These are phyloP conservation scores for Paecilomyces variotii DNA, from an alignment of 2,329 filamentous ascomycete genomes.

Conservation along the genomic window DNA sequence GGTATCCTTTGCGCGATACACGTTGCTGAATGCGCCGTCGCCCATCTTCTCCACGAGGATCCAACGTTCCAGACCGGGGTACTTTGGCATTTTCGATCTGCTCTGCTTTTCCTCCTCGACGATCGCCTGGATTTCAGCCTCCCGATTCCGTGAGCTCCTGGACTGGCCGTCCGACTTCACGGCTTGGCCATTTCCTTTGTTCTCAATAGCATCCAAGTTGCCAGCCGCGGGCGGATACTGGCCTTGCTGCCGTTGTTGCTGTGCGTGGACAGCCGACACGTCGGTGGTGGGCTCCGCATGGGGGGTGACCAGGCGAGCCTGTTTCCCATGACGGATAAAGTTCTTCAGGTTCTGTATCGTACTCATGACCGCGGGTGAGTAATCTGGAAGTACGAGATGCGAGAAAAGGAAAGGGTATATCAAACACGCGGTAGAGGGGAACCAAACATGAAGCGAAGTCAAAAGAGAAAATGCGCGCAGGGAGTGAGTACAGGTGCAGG, in stretches of 20 bases:
- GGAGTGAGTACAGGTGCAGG: neutral
- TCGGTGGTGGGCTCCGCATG: slow-evolving; percentile 56
- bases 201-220: slow-evolving; percentile 55
- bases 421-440: neutral
- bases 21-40: slow-evolving; percentile 97
- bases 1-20: slow-evolving; percentile 78
- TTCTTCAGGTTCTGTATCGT: slow-evolving; percentile 95
- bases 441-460: neutral
- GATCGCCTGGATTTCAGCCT: slow-evolving; percentile 69
- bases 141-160: slow-evolving; percentile 35
- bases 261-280: slow-evolving; percentile 56
- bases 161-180: slow-evolving; percentile 58
- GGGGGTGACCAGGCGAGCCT: slow-evolving; percentile 63
- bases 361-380: slow-evolving; percentile 41
- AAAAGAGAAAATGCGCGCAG: neutral
- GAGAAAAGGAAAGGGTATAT: neutral
- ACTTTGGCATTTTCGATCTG: slow-evolving; percentile 75
- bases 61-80: slow-evolving; percentile 80
- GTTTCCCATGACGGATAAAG: slow-evolving; percentile 96
- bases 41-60: slow-evolving; percentile 93
- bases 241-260: slow-evolving; percentile 47
- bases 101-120: slow-evolving; percentile 86
- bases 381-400: slow-evolving; percentile 1
- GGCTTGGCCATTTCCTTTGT: slow-evolving; percentile 56
- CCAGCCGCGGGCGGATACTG: slow-evolving; percentile 44